phyloP scores from a whole-genome alignment of 78 protist genomes.

The Corallochytrium limacisporum region DNA sequence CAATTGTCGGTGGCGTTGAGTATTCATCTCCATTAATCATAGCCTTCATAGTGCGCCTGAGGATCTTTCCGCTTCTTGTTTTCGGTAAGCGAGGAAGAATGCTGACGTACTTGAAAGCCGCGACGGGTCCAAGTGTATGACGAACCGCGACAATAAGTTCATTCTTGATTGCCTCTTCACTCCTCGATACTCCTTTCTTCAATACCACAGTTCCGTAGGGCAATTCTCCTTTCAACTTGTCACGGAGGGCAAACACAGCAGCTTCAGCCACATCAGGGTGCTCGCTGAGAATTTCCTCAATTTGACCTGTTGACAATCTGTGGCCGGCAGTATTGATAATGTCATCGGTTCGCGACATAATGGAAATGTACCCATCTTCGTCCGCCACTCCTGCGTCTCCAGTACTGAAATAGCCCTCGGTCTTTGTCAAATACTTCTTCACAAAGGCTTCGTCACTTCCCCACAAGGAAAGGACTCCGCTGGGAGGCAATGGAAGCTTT shows the following conservation, averaged over 20 bases:
- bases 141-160: neutral
- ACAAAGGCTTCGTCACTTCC: slow-evolving; percentile 24
- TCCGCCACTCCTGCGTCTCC: slow-evolving; percentile 55
- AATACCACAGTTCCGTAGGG: slow-evolving; percentile 32
- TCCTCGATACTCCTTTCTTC: slow-evolving; percentile 3
- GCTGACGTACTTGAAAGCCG: neutral
- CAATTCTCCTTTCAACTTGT: slow-evolving; percentile 59
- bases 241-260: slow-evolving; percentile 62
- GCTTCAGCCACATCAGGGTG: slow-evolving; percentile 45
- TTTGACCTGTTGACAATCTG: slow-evolving; percentile 50
- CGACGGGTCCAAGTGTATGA: neutral
- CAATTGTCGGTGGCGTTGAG: neutral
- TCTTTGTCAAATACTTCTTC: slow-evolving; percentile 14
- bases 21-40: neutral
- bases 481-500: slow-evolving; percentile 63
- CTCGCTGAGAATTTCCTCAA: slow-evolving; percentile 42
- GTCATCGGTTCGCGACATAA: slow-evolving; percentile 72
- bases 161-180: neutral
- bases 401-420: slow-evolving; percentile 35
- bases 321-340: slow-evolving; percentile 77
- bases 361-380: slow-evolving; percentile 31
- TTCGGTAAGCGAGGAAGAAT: neutral
- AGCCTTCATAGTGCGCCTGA: neutral
- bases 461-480: slow-evolving; percentile 28
- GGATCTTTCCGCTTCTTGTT: neutral